Evolutionary conservation across 202 grass and related monocot genomes (phyloP).

Genomic region (Setaria viridis): DNA sequence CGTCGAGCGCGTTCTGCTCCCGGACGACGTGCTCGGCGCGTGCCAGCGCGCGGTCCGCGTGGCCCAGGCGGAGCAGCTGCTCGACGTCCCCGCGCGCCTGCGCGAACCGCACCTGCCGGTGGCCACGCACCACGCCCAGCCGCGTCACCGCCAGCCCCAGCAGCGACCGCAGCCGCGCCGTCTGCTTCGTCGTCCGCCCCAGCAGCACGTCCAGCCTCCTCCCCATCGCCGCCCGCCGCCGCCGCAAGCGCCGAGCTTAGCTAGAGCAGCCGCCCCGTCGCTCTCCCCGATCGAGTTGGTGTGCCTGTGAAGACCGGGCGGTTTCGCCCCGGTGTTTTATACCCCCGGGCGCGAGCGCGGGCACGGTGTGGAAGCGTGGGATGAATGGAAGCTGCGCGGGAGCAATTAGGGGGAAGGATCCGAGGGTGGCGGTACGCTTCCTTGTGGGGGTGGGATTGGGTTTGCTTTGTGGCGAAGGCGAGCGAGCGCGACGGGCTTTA

Average conservation of each 20-base stretch:
- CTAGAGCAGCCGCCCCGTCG: background rate
- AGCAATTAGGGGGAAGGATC: conserved; percentile 13
- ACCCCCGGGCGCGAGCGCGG: background rate
- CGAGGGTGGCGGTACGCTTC: conserved; percentile 3
- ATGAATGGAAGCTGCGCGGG: background rate
- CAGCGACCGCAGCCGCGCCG: conserved; percentile 60
- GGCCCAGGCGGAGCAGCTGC: conserved; percentile 78
- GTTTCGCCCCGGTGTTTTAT: conserved; percentile 31
- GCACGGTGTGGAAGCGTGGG: conserved; percentile 27
- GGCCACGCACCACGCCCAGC: conserved; percentile 64
- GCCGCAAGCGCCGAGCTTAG: background rate
- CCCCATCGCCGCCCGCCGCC: conserved; percentile 52
- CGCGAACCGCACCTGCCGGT: conserved; percentile 62
- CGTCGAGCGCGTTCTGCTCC: conserved; percentile 78
- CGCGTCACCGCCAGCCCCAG: conserved; percentile 58
- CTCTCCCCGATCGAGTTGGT: background rate
- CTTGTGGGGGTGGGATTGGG: conserved; percentile 6
- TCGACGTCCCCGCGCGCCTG: conserved; percentile 76
- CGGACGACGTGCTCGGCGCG: conserved; percentile 90
- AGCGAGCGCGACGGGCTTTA: conserved; percentile 39
- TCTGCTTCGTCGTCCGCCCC: conserved; percentile 74
- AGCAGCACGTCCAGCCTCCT: conserved; percentile 80
- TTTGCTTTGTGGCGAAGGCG: conserved; percentile 60
- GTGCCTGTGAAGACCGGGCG: background rate
- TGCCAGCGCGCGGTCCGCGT: conserved; percentile 74